Evolutionary conservation across 129 eudicot genomes (phyloP).

Genomic region (carrot (Daucus carota)): DH1_v3.0 NC_030382.2:43518001-43518500

Average conservation of each 20-base stretch:
- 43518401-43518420: no score
- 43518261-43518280: background rate
- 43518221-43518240: slow-evolving; percentile 4
- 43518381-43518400: no score
- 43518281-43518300: background rate
- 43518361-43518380: no score
- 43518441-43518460: no score
- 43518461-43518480: no score
- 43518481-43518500: no score
- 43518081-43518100: slow-evolving; percentile 10
- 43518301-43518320: background rate
- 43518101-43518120: background rate
- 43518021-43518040: slow-evolving; percentile 3
- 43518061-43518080: slow-evolving; percentile 23
- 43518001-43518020: background rate
- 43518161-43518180: slow-evolving; percentile 13
- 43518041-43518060: slow-evolving; percentile 32
- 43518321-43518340: no score
- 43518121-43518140: background rate
- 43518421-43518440: no score
- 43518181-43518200: slow-evolving; percentile 10
- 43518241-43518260: background rate
- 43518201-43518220: slow-evolving; percentile 4
- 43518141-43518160: slow-evolving; percentile 3
- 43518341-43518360: no score